These are phyloP conservation scores for Malassezia pachydermatis DNA, from an alignment of 1,284 basidiomycete genomes.

Conservation along the genomic window DNA sequence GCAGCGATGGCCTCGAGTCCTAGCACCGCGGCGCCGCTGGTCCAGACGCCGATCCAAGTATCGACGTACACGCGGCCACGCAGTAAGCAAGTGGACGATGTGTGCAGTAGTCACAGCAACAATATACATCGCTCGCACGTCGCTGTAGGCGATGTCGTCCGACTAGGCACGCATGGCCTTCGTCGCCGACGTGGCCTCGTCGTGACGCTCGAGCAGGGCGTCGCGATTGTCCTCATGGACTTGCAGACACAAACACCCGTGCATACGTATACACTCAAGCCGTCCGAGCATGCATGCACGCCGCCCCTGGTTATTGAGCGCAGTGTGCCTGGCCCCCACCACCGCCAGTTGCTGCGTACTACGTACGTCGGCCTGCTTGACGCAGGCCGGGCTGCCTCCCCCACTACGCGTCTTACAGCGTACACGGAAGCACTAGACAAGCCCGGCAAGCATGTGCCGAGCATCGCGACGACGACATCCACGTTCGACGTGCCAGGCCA, in stretches of 20 bases:
- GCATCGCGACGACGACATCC: neutral
- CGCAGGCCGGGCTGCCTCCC: neutral
- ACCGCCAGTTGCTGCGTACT: conserved; percentile 1
- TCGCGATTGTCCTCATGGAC: conserved; percentile 13
- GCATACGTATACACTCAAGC: conserved; percentile 17
- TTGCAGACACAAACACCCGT: conserved; percentile 17
- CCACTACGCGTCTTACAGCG: neutral
- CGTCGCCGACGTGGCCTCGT: conserved; percentile 13
- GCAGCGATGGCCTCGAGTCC: neutral
- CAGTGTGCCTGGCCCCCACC: neutral
- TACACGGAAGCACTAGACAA: conserved; percentile 10
- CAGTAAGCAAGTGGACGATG: neutral
- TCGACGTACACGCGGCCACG: conserved; percentile 6
- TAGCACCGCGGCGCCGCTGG: conserved; percentile 8
- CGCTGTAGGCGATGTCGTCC: conserved; percentile 18
- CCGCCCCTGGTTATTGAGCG: conserved; percentile 18
- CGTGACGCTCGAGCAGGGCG: conserved; percentile 16
- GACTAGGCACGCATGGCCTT: conserved; percentile 2
- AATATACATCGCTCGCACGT: conserved; percentile 7
- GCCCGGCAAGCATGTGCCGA: neutral
- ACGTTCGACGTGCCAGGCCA: neutral
- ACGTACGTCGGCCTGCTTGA: conserved; percentile 14
- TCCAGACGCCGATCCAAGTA: conserved; percentile 19
- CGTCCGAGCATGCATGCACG: conserved; percentile 12
- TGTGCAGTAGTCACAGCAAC: neutral